Percentiles rank a stretch among this genome's conserved stretches.
These are phyloP conservation scores for Colletotrichum sp. DNA, from an alignment of 2,329 filamentous ascomycete species.

Conservation along the genomic window DNA sequence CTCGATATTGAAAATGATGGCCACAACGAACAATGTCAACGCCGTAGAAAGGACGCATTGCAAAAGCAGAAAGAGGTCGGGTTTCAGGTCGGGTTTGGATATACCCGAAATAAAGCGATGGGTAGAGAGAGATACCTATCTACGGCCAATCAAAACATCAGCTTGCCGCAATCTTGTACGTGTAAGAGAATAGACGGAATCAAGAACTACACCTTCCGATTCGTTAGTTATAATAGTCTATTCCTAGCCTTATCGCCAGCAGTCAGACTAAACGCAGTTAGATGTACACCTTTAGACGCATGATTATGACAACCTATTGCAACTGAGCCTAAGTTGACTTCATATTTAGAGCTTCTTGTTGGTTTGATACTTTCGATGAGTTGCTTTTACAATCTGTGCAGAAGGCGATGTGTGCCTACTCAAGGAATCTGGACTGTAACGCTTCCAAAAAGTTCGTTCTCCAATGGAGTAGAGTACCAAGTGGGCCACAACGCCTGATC, in stretches of 20 bases:
- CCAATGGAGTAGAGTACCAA: neutral
- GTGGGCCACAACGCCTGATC: neutral
- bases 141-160: neutral
- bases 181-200: too few species aligned
- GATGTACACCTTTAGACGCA: accelerated
- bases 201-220: too few species aligned
- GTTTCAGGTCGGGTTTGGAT: neutral
- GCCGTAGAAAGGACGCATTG: neutral
- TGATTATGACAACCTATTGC: too few species aligned
- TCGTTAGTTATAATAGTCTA: too few species aligned
- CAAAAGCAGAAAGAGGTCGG: neutral
- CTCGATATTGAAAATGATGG: accelerated
- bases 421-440: neutral
- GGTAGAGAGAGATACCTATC: too few species aligned
- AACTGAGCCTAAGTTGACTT: too few species aligned
- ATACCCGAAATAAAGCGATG: neutral
- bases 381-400: too few species aligned
- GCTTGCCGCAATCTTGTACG: neutral
- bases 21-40: accelerated
- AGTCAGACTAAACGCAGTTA: neutral
- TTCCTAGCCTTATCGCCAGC: neutral
- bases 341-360: too few species aligned
- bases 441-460: neutral
- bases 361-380: too few species aligned
- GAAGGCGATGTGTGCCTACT: too few species aligned